Conservation (phyloP, 2,329 filamentous ascomycete genomes). For the Epichloe sp. region DNA sequence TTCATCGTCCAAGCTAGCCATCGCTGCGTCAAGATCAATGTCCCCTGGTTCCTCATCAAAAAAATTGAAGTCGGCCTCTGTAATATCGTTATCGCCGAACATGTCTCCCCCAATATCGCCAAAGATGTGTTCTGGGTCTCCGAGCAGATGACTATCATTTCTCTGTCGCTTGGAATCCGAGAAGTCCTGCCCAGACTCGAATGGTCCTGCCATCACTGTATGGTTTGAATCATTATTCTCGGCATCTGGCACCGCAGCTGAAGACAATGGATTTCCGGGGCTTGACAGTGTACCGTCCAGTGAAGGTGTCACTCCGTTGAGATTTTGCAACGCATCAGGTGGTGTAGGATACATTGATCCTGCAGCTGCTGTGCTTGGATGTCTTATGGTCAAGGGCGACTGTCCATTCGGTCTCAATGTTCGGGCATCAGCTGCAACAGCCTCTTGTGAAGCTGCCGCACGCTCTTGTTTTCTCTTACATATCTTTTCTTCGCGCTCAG, state of each 20-base stretch:
- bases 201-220: slow-evolving; percentile 10
- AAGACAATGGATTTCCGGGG: slow-evolving; percentile 32
- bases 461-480: slow-evolving; percentile 38
- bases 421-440: slow-evolving; percentile 28
- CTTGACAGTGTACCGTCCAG: slow-evolving; percentile 44
- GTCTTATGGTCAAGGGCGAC: slow-evolving; percentile 38
- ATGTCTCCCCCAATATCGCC: slow-evolving; percentile 58
- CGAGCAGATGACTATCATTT: slow-evolving; percentile 26
- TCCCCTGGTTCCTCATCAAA: slow-evolving; percentile 52
- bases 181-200: slow-evolving; percentile 18
- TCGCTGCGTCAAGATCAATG: slow-evolving; percentile 23
- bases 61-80: slow-evolving; percentile 73
- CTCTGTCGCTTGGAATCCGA: slow-evolving; percentile 33
- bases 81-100: slow-evolving; percentile 62
- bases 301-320: slow-evolving; percentile 39
- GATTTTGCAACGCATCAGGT: slow-evolving; percentile 48
- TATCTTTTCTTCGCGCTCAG: slow-evolving; percentile 34
- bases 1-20: slow-evolving; percentile 10
- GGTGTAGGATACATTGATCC: slow-evolving; percentile 59
- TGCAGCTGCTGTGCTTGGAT: slow-evolving; percentile 31
- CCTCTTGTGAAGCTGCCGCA: slow-evolving; percentile 28
- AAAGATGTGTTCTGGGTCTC: slow-evolving; percentile 48
- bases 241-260: slow-evolving; percentile 17
- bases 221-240: slow-evolving; percentile 13
- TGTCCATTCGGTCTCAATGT: slow-evolving; percentile 31